Conservation (phyloP, 768 basidiomycete genomes). For the Leccinum subtestaceum region DNA sequence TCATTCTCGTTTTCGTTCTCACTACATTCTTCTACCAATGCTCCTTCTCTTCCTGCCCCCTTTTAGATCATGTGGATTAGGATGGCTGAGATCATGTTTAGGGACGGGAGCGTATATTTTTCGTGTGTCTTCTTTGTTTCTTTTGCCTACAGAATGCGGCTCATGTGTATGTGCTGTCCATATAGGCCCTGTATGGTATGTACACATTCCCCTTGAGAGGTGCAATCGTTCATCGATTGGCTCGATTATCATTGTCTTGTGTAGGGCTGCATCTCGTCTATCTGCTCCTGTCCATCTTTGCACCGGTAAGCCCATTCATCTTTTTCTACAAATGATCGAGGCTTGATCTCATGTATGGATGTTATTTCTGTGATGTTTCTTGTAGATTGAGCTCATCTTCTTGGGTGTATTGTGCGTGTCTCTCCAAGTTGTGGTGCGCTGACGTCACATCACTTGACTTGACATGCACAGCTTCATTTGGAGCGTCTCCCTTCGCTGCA, state of each 20-base stretch:
- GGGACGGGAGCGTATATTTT: slow-evolving; percentile 29
- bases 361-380: background rate
- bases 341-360: background rate
- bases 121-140: slow-evolving; percentile 19
- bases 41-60: too few species aligned
- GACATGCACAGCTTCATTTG: slow-evolving; percentile 32
- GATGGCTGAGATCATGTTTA: background rate
- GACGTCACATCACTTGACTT: background rate
- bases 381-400: slow-evolving; percentile 18
- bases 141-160: background rate
- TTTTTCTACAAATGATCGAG: background rate
- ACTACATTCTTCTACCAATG: too few species aligned
- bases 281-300: slow-evolving; percentile 17
- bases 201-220: background rate
- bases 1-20: too few species aligned
- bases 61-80: too few species aligned
- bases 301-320: slow-evolving; percentile 19
- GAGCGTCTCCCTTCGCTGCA: slow-evolving; percentile 31
- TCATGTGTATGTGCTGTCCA: background rate
- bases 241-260: background rate
- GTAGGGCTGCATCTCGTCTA: slow-evolving; percentile 22
- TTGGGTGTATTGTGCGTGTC: slow-evolving; percentile 23
- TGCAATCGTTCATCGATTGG: background rate
- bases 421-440: background rate
- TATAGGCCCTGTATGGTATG: slow-evolving; percentile 28